Evolutionary conservation across 306 rosid species (phyloP), one percentile per base, ranked within the genome.

Genomic region (Trifolium repens): DNA sequence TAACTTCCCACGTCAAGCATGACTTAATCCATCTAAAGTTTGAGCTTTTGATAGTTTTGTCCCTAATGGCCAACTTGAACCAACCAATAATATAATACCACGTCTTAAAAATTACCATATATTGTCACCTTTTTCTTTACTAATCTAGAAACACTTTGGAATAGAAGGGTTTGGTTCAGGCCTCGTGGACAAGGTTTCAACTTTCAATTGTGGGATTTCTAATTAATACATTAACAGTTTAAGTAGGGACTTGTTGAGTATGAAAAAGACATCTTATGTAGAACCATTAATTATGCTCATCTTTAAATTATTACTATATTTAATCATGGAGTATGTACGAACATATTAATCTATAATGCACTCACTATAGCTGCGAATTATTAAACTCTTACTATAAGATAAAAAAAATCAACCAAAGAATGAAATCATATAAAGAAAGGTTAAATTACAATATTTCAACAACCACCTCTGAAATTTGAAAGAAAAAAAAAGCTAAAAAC

Each of bases 181-280:
- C 83, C 97, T 89, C 88, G 62, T 86, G 89, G 96, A 88, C 93
- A 88, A 61, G 67, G 80, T 62, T 88, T 77, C 72, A 14, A 68
- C 72, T 71, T 61, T 67, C 46, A 68, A 83, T 81, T 81, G 76
- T 75, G 78, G 73, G 72, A 82, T 78, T 82, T 50, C 71, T 27
- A 2, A 27, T 27, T 64, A 77, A 60, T 75, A 73, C 55, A 53
- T 47, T 75, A 83, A 64, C 34, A 59, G 50, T 80, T 81, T 73
- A 35, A 74, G 78, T 15, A 65, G 68, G 37, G 74, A 72, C 84
- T 59, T 30, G n/a, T 76, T 76, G 55, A 40, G 64, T 58, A 67
- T 32, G 26, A 37, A 37, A 75, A 50, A 32, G 61, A 46, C 16
- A 16, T 52, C 61, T n/a, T 69, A 78, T 69, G 88, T 77, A 87